Evolutionary conservation across 179 eudicot species (phyloP), one percentile per base, ranked within the genome.

Genomic region (Beta lomatogona): DNA sequence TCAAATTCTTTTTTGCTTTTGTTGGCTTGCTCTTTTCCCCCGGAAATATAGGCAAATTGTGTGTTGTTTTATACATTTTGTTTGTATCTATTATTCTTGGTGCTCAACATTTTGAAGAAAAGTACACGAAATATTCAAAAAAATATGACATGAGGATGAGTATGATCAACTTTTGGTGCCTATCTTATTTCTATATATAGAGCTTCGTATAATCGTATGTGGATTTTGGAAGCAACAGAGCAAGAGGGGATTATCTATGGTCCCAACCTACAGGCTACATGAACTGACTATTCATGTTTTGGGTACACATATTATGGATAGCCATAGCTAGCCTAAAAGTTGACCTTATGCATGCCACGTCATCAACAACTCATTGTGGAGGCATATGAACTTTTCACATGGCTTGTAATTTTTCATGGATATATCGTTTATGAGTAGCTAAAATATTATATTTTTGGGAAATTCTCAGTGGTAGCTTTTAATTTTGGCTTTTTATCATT

Each of bases 181-280:
- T 41, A 78, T 68, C 67, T 44, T 28, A 13, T 55, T 73, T 22
- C 18, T 72, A 10, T 54, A n/a, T 73, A 48, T 14, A 11, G 12
- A 8, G 28, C 14, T 36, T 1, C 14, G 9, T 15, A 58, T 18
- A 16, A 19, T 54, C 6, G 3, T n/a, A n/a, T 70, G 76, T 54
- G 65, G 54, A 53, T 66, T 78, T 78, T 78, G 80, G 80, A 66
- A 78, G 73, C 60, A 78, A 78, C 69, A 55, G 8, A 58, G 76
- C 55, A 69, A 79, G 44, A 70, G 76, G 76, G 68, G 55, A 76
- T 46, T 4, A 79, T 11, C 55, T 13, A 69, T 70, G 76, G 55
- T 79, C 74, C 76, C 76, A 41, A 70, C 74, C 76, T 53, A 73
- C 10, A 28, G 13, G 41, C 41, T 36, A 36, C 41, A 28, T 73